Evolutionary conservation across 768 basidiomycete species (phyloP).

Genomic region (Kwoniella newhampshirensis): DNA sequence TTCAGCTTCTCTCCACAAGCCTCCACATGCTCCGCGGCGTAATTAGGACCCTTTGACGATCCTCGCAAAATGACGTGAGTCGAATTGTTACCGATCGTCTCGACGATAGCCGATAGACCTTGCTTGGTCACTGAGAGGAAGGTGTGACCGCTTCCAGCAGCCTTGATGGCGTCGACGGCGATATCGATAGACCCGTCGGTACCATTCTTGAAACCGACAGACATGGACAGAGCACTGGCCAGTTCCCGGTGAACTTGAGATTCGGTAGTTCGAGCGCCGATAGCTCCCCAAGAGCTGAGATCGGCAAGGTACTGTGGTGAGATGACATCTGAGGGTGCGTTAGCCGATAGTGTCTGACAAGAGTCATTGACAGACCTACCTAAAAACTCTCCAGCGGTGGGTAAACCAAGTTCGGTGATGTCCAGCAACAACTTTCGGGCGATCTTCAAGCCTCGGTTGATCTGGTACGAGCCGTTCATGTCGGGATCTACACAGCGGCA

Average conservation of each 20-base stretch:
- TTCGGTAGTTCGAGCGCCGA: constrained; percentile 61
- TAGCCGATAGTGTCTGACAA: neutral
- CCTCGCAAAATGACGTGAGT: constrained; percentile 93
- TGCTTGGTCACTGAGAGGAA: constrained; percentile 98
- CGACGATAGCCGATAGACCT: constrained; percentile 69
- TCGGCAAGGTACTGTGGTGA: constrained; percentile 56
- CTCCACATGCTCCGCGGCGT: constrained; percentile 71
- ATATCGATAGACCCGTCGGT: constrained; percentile 90
- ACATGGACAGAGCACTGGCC: constrained; percentile 72
- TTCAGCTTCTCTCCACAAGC: constrained; percentile 70
- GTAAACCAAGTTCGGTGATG: constrained; percentile 83
- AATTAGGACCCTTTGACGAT: constrained; percentile 86
- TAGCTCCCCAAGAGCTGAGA: constrained; percentile 59
- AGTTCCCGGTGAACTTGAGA: constrained; percentile 54
- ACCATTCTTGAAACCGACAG: constrained; percentile 97
- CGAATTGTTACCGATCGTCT: constrained; percentile 90
- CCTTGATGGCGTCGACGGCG: constrained; percentile 92
- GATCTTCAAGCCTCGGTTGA: constrained; percentile 89
- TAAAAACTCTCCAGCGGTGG: constrained; percentile 95
- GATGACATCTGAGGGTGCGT: constrained; percentile 50
- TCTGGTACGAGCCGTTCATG: constrained; percentile 85
- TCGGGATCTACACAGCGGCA: constrained; percentile 64
- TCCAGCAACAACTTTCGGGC: constrained; percentile 85
- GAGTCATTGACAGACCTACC: constrained; percentile 30
- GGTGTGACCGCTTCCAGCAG: constrained; percentile 84